phyloP scores from a whole-genome alignment of 139 green algal species.

The Picochlorum costavermella region DNA sequence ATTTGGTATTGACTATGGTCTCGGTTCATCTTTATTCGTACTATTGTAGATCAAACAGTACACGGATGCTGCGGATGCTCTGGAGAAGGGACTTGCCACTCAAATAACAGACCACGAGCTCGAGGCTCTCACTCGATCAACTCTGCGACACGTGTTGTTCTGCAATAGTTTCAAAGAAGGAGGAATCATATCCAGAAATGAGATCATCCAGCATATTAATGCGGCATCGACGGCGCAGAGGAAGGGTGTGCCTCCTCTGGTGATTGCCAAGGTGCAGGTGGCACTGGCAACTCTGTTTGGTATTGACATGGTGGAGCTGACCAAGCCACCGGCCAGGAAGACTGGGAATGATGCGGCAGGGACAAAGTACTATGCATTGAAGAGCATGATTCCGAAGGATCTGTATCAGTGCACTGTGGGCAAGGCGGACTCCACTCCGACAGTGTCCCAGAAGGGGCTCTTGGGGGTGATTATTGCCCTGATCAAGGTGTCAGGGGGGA shows the following conservation, averaged over 20 bases:
- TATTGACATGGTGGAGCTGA: slow-evolving; percentile 15
- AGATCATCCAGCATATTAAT: slow-evolving; percentile 13
- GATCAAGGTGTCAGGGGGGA: slow-evolving; percentile 18
- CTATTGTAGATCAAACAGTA: background rate
- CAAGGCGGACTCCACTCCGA: background rate
- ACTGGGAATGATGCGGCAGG: background rate
- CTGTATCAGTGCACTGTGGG: slow-evolving; percentile 2
- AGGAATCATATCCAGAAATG: slow-evolving; percentile 7
- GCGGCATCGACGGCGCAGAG: background rate
- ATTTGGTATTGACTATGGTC: no score
- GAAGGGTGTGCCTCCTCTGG: slow-evolving; percentile 1
- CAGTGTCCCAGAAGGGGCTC: slow-evolving; percentile 7
- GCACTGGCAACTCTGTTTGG: slow-evolving; percentile 17
- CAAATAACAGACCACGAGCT: background rate
- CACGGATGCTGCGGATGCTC: background rate
- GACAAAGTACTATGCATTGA: slow-evolving; percentile 24
- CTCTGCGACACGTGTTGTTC: slow-evolving; percentile 26
- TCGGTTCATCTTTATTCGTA: no score
- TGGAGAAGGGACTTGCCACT: background rate
- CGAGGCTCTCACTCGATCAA: background rate
- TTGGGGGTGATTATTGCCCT: slow-evolving; percentile 22
- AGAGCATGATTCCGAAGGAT: slow-evolving; percentile 12
- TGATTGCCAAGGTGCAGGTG: slow-evolving; percentile 18
- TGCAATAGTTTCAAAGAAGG: slow-evolving; percentile 17
- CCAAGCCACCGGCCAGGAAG: slow-evolving; percentile 9